Conservation (phyloP, 2,329 filamentous ascomycete genomes). For the Dothistroma pini region DNA sequence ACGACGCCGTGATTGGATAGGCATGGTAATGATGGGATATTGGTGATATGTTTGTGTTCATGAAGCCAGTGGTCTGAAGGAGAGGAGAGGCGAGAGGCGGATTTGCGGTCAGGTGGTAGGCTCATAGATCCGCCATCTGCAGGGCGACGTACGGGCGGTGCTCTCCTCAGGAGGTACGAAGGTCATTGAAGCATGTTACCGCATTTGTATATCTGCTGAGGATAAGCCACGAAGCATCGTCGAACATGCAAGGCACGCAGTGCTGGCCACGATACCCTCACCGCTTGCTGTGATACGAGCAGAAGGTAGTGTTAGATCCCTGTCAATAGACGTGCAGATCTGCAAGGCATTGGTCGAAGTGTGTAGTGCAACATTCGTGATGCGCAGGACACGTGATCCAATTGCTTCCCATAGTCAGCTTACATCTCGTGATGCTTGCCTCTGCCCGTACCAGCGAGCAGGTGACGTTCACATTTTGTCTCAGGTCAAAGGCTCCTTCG, state of each 20-base stretch:
- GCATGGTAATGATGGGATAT: not conserved
- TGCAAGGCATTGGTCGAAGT: too few relatives aligned
- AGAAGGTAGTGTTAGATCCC: too few relatives aligned
- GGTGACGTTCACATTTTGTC: too few relatives aligned
- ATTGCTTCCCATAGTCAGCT: too few relatives aligned
- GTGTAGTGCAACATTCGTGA: too few relatives aligned
- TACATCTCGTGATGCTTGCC: too few relatives aligned
- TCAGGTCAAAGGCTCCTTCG: not conserved
- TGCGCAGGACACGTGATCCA: too few relatives aligned
- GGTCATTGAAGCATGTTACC: not conserved
- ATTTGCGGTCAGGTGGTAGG: not conserved
- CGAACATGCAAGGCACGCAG: not conserved
- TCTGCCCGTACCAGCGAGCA: too few relatives aligned
- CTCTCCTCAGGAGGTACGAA: not conserved
- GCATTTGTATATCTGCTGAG: not conserved
- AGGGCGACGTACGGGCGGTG: not conserved
- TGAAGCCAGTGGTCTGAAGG: not conserved
- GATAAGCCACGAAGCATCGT: not conserved
- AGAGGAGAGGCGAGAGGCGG: not conserved
- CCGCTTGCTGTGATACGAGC: not conserved
- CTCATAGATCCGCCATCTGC: not conserved
- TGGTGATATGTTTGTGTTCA: not conserved
- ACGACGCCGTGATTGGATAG: conserved; percentile 23
- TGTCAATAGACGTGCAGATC: too few relatives aligned
- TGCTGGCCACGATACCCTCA: not conserved